Base-by-base conservation (phyloP, 148 eudicot species). In the Chenopodium formosanum region DNA sequence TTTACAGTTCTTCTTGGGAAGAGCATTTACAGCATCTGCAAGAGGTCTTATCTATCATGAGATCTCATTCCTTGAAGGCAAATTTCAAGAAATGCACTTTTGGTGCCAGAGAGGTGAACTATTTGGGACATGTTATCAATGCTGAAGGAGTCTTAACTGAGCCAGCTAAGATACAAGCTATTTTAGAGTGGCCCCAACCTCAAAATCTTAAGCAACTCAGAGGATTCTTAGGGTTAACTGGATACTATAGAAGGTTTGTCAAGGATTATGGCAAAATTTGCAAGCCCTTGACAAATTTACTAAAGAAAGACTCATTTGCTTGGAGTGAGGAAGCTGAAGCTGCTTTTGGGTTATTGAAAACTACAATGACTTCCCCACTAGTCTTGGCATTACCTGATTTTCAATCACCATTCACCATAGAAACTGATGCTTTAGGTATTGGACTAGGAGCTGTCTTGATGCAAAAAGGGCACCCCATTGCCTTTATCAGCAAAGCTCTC, bases 101-200 rank as follows among this genome's bases (percentile, higher is more conserved):
- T 77, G 81, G 56, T 0, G 66, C 16, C 0, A 0, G 0, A 0
- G 13, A 19, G 19, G 37, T 84, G 0, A 52, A 65, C 2, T 84
- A 84, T 34, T 14, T 84, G 9, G 76, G 83, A 0, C 84, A 85
- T 40, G n/a, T 73, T 16, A 78, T 81, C 2, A 44, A 75, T n/a
- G 31, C 6, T 0, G 12, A 29, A 0, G 84, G 84, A 1, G 87
- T 81, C 7, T 3, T 0, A 11, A 60, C 78, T 6, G 81, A 85
- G 20, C 67, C 81, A 13, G 14, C 3, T 0, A 81, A 85, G 48
- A 65, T 85, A 0, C 4, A 65, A 29, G 68, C n/a, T 4, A 25
- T 73, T n/a, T 7, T 32, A 25, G 0, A 31, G 0, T 85, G 87
- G 87, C 84, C 87, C 23, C 23, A 23, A 23, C 23, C 23, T 23